Evolutionary conservation across 2,329 filamentous ascomycete genomes (phyloP).

Genomic region (Clonostachys solani): DNA sequence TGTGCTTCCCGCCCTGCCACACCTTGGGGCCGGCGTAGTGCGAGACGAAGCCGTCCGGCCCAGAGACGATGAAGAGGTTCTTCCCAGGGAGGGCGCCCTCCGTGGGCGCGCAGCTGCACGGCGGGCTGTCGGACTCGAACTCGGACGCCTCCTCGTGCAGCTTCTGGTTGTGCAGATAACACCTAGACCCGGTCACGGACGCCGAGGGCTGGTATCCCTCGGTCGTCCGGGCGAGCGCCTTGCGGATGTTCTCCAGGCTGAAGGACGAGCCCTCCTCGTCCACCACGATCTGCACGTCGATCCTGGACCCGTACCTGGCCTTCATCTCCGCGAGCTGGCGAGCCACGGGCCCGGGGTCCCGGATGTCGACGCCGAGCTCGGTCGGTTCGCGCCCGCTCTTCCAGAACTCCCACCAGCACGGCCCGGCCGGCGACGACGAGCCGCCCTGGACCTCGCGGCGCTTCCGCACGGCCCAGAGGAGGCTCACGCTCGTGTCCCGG

Average conservation of each 20-base stretch:
- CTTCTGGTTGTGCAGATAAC: conserved; percentile 20
- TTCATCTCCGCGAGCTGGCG: conserved; percentile 56
- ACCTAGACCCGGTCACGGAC: conserved; percentile 7
- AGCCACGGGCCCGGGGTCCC: conserved; percentile 44
- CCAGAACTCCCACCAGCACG: conserved; percentile 18
- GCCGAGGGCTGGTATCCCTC: conserved; percentile 2
- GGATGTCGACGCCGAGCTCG: conserved; percentile 6
- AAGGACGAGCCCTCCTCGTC: conserved; percentile 75
- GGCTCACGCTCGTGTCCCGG: conserved; percentile 43
- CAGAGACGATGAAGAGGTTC: conserved; percentile 78
- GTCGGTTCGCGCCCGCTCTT: conserved; percentile 5
- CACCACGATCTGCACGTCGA: conserved; percentile 72
- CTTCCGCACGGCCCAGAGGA: conserved; percentile 78
- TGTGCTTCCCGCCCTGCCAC: conserved; percentile 68
- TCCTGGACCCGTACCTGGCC: conserved; percentile 43
- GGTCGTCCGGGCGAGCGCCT: conserved; percentile 12
- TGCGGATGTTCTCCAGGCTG: conserved; percentile 40
- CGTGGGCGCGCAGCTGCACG: conserved; percentile 15
- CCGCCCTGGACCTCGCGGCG: conserved; percentile 41
- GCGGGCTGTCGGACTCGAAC: conserved; percentile 17
- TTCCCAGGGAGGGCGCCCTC: conserved; percentile 30
- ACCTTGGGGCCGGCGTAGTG: conserved; percentile 76
- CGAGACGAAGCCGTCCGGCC: conserved; percentile 84
- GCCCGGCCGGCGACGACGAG: neutral
- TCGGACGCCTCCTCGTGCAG: conserved; percentile 20